These are phyloP conservation scores for Cutaneotrichosporon mucoides DNA, from an alignment of 1,284 basidiomycete genomes.

Conservation along the genomic window DNA sequence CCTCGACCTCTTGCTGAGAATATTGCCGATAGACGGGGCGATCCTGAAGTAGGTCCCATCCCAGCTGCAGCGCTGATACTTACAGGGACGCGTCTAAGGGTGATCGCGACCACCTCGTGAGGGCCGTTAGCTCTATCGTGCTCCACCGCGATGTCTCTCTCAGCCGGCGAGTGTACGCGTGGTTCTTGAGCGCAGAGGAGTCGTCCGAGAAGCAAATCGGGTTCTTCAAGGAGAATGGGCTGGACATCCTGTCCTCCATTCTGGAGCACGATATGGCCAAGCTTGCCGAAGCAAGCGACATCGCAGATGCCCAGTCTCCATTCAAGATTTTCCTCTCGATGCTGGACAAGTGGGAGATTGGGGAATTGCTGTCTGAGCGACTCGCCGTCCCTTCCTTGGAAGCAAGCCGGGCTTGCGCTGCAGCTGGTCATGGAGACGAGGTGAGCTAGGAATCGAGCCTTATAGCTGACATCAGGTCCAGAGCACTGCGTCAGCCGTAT, in stretches of 20 bases:
- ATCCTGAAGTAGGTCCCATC: constrained; percentile 53
- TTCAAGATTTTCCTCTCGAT: constrained; percentile 95
- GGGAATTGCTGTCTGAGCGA: constrained; percentile 69
- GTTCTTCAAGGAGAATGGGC: constrained; percentile 65
- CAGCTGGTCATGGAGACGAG: constrained; percentile 48
- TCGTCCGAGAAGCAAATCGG: constrained; percentile 64
- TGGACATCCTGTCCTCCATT: constrained; percentile 65
- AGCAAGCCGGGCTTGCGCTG: constrained; percentile 19
- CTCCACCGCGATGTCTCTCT: constrained; percentile 87
- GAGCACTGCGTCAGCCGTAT: constrained; percentile 82
- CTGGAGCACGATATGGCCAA: constrained; percentile 71
- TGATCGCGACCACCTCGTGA: constrained; percentile 71
- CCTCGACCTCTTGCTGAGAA: constrained; percentile 73
- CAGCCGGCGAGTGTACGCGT: constrained; percentile 86
- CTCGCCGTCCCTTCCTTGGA: constrained; percentile 66
- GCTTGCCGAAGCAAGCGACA: constrained; percentile 59
- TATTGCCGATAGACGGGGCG: constrained; percentile 66
- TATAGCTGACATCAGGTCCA: constrained; percentile 46
- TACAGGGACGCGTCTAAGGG: constrained; percentile 52
- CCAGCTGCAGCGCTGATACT: too few species aligned
- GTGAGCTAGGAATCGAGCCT: not conserved
- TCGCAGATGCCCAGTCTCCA: constrained; percentile 67
- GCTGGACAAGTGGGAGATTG: constrained; percentile 96
- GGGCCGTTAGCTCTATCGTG: constrained; percentile 75
- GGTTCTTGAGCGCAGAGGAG: constrained; percentile 83